Base-by-base conservation (phyloP, 768 basidiomycete species). In the Lentinula sp. region DNA sequence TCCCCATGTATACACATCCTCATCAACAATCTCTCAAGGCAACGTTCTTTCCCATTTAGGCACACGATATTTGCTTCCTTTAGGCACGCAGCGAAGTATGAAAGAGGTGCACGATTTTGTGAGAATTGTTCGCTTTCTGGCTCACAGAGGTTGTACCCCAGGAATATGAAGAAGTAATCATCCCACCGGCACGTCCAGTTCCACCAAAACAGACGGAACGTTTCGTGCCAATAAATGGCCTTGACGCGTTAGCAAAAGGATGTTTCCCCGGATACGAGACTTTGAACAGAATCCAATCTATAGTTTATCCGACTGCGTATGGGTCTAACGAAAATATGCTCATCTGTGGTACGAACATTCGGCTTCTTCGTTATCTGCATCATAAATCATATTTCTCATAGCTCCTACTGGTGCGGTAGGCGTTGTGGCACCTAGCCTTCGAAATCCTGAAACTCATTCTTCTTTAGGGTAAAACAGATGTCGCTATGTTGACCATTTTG, bases 351-450 rank as follows among this genome's bases (percentile, higher is more conserved):
- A 68, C 63, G 81, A 73, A 36, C 50, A 41, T 51, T 51, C 57
- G 23, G 63, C 63, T 41, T 46, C 33, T 32, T 43, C 10, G 28
- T 28, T 28, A 28, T 28, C 16, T 56, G 28, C 33, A 39, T 12
- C 37, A 23, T 16, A 33, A 2, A 41, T 23, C 23, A 23, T 51
- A 39, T 52, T 42, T 51, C 39, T 28, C 63, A 39, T 66, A 96
- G 95, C 97, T 69, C 97, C 97, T 0, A 99, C 97, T 64, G 97
- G 97, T 80, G 96, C 97, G 65, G 95, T 96, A 67, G 74, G 90
- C 73, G 18, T 2, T 56, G 12, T 23, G 18, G 18, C 46, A 23
- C 18, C 12, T 48, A 48, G 3, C 46, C 20, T 23, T 9, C 3
- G 7, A 20, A 20, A 8, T 7, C 12, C 0, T 8, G 5, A 18